phyloP scores from a whole-genome alignment of 2,329 filamentous ascomycete genomes.

The Penicillium griseofulvum region DNA sequence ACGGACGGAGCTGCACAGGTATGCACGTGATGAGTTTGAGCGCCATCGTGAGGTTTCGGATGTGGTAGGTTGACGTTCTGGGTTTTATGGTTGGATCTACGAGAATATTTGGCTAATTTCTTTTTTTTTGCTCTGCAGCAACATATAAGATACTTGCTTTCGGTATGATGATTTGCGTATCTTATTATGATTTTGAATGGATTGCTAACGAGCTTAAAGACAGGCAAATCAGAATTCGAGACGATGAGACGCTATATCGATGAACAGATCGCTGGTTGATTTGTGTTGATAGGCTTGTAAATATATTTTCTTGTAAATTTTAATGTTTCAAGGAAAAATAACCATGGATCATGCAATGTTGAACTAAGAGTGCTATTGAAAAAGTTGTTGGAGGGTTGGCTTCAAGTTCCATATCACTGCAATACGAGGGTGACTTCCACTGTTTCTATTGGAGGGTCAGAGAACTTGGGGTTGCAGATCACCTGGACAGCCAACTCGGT shows the following conservation, averaged over 20 bases:
- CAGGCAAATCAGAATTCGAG: conserved; percentile 48
- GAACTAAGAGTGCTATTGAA: background rate
- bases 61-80: conserved; percentile 30
- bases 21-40: conserved; percentile 46
- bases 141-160: conserved; percentile 48
- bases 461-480: background rate
- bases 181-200: too few species aligned
- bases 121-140: conserved; percentile 18
- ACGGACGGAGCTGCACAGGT: conserved; percentile 42
- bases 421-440: background rate
- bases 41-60: conserved; percentile 45
- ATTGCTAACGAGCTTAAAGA: conserved; percentile 26
- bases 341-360: background rate
- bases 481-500: too few species aligned
- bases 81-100: background rate
- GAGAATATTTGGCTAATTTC: background rate
- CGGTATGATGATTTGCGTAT: conserved; percentile 26
- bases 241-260: conserved; percentile 49
- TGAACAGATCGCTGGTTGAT: conserved; percentile 37
- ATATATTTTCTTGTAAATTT: background rate
- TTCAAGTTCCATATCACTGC: background rate
- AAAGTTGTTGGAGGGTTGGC: background rate
- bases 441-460: background rate
- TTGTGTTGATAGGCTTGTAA: background rate
- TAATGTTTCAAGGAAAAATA: background rate